These are phyloP conservation scores for Microbotryomycetes sp. DNA, from an alignment of 1,284 basidiomycete genomes.

Conservation along the genomic window DNA sequence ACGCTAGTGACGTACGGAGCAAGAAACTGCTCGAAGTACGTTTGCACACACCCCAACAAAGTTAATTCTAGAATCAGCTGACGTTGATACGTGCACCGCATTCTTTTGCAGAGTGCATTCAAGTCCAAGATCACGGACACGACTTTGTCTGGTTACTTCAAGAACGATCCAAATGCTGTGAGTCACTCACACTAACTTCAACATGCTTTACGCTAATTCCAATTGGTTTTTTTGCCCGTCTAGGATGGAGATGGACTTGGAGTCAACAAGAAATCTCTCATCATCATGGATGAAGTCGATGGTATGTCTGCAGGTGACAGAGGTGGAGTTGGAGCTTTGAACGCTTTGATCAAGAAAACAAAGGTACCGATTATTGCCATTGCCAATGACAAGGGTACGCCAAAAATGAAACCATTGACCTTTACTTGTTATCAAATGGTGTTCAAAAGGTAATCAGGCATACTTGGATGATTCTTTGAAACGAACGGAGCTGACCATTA, in stretches of 20 bases:
- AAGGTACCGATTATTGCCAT: conserved; percentile 98
- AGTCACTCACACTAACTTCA: conserved; percentile 38
- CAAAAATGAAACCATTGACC: conserved; percentile 84
- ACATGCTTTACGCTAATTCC: neutral
- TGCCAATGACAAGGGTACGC: conserved; percentile 78
- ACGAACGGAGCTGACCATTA: conserved; percentile 7
- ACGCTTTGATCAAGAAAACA: conserved; percentile 86
- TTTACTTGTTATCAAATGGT: conserved; percentile 66
- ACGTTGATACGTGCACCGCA: neutral
- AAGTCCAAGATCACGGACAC: conserved; percentile 59
- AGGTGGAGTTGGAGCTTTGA: conserved; percentile 89
- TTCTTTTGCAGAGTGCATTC: conserved; percentile 9
- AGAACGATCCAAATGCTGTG: conserved; percentile 48
- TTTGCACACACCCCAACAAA: neutral
- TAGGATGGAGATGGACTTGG: conserved; percentile 53
- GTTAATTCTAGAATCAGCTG: neutral
- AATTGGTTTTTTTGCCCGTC: conserved; percentile 41
- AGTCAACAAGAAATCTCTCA: conserved; percentile 71
- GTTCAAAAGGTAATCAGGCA: conserved; percentile 58
- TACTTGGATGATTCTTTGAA: neutral
- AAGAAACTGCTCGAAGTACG: conserved; percentile 89
- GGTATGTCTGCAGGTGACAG: conserved; percentile 98
- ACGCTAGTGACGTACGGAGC: conserved; percentile 90
- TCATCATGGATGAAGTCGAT: conserved; percentile 99
- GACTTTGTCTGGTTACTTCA: conserved; percentile 80